phyloP scores from a whole-genome alignment of 225 moss, liverwort and hornwort genomes.

The Marchantia polymorpha region DNA sequence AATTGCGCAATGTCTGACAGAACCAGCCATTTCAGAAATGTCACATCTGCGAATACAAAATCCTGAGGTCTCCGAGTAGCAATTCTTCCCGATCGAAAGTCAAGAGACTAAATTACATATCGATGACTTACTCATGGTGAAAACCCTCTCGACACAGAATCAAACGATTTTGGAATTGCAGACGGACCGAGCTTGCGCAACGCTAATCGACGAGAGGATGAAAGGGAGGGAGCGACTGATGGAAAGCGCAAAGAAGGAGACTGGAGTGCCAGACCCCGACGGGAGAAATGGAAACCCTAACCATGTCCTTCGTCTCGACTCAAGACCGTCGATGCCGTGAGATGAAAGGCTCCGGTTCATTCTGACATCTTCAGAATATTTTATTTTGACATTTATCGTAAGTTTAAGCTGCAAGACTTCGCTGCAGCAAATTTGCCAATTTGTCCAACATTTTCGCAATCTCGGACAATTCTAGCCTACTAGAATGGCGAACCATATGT shows the following conservation, averaged over 20 bases:
- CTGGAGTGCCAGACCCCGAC: too few relatives aligned
- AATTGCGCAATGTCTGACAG: neutral
- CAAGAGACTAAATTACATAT: neutral
- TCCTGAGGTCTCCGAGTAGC: neutral
- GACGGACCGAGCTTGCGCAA: neutral
- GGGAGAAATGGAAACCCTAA: neutral
- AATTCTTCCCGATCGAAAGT: neutral
- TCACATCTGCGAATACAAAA: neutral
- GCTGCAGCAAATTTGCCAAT: too few relatives aligned
- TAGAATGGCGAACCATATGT: too few relatives aligned
- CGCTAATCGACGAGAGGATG: neutral
- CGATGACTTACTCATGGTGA: conserved; percentile 8
- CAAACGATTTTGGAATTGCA: neutral
- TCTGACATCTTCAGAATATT: too few relatives aligned
- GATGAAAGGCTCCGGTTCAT: too few relatives aligned
- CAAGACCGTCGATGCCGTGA: neutral
- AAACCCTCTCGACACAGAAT: neutral
- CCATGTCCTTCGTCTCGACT: neutral
- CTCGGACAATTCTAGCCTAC: too few relatives aligned
- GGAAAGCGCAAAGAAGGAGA: neutral
- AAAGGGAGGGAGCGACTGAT: neutral
- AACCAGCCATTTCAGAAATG: too few relatives aligned
- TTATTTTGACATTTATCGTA: too few relatives aligned
- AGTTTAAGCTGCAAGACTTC: too few relatives aligned
- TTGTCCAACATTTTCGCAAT: too few relatives aligned